Evolutionary conservation across 2,329 filamentous ascomycete species (phyloP).

Genomic region (Capronia coronata): DNA sequence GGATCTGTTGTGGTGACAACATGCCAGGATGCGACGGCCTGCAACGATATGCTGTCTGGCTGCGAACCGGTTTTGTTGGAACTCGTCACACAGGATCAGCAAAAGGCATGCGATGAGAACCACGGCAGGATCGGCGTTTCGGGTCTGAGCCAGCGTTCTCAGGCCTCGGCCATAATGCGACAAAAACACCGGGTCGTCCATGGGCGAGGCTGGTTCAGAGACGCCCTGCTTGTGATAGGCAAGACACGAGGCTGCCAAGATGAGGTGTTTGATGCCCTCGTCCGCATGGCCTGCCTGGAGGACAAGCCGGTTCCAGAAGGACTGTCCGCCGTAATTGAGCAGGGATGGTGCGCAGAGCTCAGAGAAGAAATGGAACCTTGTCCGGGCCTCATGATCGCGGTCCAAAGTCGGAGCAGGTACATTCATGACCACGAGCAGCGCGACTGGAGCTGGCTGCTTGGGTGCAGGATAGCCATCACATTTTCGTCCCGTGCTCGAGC

Average conservation of each 20-base stretch:
- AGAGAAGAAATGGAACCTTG: conserved; percentile 28
- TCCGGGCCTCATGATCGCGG: conserved; percentile 1
- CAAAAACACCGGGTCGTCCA: conserved; percentile 6
- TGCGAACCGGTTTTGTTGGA: conserved; percentile 9
- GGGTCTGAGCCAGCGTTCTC: conserved; percentile 4
- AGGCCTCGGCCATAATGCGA: conserved; percentile 19
- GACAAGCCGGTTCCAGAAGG: conserved; percentile 30
- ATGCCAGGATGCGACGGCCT: conserved; percentile 12
- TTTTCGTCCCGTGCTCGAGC: conserved; percentile 33
- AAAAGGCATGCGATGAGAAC: conserved; percentile 20
- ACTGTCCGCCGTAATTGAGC: conserved; percentile 28
- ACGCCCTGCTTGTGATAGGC: not conserved
- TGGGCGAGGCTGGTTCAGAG: not conserved
- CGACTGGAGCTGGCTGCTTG: conserved; percentile 1
- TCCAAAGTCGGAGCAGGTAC: conserved; percentile 10
- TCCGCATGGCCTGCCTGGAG: conserved; percentile 29
- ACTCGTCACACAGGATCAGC: conserved; percentile 21
- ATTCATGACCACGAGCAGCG: conserved; percentile 11
- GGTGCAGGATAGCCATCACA: conserved; percentile 35
- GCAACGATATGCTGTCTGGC: conserved; percentile 16
- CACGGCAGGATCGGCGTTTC: conserved; percentile 9
- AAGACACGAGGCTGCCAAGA: conserved; percentile 24
- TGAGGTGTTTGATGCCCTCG: conserved; percentile 29
- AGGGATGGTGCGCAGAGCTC: conserved; percentile 27
- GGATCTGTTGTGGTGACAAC: not conserved